A percentile compares a stretch with the other conserved stretches of the same genome.
Conservation (phyloP, 2,329 filamentous ascomycete genomes). For the Trichoderma arundinaceum region DNA sequence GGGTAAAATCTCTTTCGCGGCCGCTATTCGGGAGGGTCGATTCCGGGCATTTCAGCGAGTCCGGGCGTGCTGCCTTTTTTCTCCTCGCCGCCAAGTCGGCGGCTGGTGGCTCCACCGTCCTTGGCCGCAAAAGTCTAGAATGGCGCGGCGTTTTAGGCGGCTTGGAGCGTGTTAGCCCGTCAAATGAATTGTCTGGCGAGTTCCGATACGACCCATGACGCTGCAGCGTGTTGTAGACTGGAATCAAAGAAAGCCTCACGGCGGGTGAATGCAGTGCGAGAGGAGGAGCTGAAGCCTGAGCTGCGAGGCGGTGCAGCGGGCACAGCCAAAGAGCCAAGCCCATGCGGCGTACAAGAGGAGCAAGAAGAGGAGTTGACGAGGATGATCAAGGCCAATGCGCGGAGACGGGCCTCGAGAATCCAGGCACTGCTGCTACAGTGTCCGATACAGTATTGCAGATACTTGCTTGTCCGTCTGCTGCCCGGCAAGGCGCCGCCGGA, state of each 20-base stretch:
- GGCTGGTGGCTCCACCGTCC: slow-evolving; percentile 7
- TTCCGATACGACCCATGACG: too few relatives aligned
- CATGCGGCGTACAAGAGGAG: background rate
- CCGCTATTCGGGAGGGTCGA: slow-evolving; percentile 6
- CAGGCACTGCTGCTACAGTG: background rate
- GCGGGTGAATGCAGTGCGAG: background rate
- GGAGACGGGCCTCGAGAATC: background rate
- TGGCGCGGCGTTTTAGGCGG: background rate
- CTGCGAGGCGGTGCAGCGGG: slow-evolving; percentile 11
- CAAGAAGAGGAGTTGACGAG: background rate
- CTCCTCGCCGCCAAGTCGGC: too few relatives aligned
- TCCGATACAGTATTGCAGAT: background rate
- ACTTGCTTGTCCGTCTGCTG: background rate
- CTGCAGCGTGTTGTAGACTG: background rate
- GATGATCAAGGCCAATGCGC: slow-evolving; percentile 2
- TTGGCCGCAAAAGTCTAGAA: background rate
- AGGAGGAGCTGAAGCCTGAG: background rate
- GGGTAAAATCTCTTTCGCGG: slow-evolving; percentile 4
- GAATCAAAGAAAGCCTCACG: slow-evolving; percentile 6
- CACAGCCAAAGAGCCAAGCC: slow-evolving; percentile 23
- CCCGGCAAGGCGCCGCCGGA: slow-evolving; percentile 21
- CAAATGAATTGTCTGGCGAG: too few relatives aligned
- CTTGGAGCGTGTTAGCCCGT: too few relatives aligned
- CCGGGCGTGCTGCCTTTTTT: slow-evolving; percentile 15
- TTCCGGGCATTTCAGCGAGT: slow-evolving; percentile 8